Percentiles rank a stretch among this genome's conserved stretches.
Evolutionary conservation across 2,329 filamentous ascomycete genomes (phyloP).

Genomic region (Cladosporium sphaerospermum): DNA sequence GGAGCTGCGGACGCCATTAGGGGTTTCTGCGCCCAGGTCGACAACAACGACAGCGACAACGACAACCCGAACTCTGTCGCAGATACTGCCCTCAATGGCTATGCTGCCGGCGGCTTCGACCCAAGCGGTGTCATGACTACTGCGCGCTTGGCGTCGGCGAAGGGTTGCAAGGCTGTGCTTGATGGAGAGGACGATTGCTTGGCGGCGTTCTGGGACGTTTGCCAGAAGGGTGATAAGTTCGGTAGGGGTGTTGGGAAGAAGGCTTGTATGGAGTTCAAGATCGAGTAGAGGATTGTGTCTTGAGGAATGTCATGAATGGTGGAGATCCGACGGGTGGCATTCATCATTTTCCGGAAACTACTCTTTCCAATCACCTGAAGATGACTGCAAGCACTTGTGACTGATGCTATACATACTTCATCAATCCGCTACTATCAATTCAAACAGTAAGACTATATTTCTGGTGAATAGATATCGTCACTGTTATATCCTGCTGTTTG

Average conservation of each 20-base stretch:
- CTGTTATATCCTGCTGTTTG: too few species aligned
- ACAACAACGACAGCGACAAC: conserved; percentile 2
- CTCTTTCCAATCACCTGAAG: too few species aligned
- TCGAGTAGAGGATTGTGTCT: background rate
- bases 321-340: too few species aligned
- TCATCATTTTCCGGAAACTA: too few species aligned
- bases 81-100: conserved; percentile 3
- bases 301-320: too few species aligned
- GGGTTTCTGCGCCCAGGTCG: conserved; percentile 5
- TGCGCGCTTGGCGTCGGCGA: background rate
- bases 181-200: conserved; percentile 4
- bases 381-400: too few species aligned
- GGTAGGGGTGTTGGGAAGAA: background rate
- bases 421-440: too few species aligned
- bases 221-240: conserved; percentile 1
- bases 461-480: too few species aligned
- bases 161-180: background rate
- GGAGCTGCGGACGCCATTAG: conserved; percentile 6
- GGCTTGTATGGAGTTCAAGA: conserved; percentile 4
- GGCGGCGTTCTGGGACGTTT: background rate
- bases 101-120: conserved; percentile 4
- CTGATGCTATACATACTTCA: too few species aligned
- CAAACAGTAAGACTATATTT: too few species aligned
- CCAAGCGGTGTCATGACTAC: conserved; percentile 4
- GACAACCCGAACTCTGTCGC: background rate